Evolutionary conservation across 129 eudicot species (phyloP).

Genomic region (Flaveria linearis): DNA sequence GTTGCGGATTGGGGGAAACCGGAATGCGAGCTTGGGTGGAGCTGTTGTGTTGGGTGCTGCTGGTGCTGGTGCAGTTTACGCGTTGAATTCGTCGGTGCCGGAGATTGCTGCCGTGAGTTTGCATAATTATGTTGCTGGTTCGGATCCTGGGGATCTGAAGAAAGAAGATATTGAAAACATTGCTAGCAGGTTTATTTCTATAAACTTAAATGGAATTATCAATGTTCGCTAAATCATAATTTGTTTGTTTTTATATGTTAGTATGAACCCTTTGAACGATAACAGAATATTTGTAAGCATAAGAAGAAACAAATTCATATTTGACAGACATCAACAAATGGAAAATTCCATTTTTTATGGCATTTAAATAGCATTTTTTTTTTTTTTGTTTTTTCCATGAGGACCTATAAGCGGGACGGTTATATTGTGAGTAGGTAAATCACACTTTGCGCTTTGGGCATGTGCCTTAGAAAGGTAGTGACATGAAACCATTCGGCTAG

Average conservation of each 20-base stretch:
- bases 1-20: constrained; percentile 51
- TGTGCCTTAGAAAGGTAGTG: too few species aligned
- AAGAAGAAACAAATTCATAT: background rate
- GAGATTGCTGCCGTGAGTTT: constrained; percentile 82
- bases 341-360: constrained; percentile 1
- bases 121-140: constrained; percentile 79
- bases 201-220: background rate
- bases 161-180: constrained; percentile 80
- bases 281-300: background rate
- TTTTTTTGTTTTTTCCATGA: too few species aligned
- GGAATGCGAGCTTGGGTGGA: constrained; percentile 65
- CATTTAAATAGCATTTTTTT: too few species aligned
- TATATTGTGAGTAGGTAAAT: too few species aligned
- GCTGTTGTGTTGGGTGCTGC: constrained; percentile 82
- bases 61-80: constrained; percentile 79
- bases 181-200: constrained; percentile 60
- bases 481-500: background rate
- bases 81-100: constrained; percentile 78
- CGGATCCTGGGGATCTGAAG: constrained; percentile 56
- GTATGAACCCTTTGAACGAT: too few species aligned
- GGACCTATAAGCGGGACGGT: too few species aligned
- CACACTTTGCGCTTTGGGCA: too few species aligned
- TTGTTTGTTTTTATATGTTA: too few species aligned
- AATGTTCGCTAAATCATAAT: too few species aligned
- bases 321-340: background rate